Percentiles rank a stretch among this genome's conserved stretches.
Conservation (phyloP, 176 grass and related monocot genomes). For the Bolboschoenus planiculmis region DNA sequence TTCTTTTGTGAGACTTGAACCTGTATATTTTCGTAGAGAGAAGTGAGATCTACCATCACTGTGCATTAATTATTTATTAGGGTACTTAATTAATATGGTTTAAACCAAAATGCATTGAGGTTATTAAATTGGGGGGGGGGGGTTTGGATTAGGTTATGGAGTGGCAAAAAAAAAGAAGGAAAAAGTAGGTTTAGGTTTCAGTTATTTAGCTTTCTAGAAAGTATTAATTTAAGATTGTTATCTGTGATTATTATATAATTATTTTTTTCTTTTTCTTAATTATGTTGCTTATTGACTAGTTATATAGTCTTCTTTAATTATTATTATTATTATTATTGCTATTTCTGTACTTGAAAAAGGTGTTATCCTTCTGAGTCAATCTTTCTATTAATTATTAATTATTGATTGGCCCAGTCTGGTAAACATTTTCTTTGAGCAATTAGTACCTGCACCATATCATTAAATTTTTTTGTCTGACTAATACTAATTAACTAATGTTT, state of each 20-base stretch:
- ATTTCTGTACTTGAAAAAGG: not conserved
- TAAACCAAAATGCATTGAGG: not conserved
- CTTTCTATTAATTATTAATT: not conserved
- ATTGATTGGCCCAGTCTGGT: not conserved
- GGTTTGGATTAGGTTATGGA: no score
- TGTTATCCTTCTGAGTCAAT: not conserved
- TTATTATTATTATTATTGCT: not conserved
- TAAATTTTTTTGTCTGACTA: not conserved
- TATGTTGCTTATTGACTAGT: not conserved
- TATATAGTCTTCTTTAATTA: not conserved
- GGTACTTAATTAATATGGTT: not conserved
- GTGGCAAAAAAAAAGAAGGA: not conserved
- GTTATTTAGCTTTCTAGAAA: not conserved
- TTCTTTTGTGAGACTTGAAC: no score
- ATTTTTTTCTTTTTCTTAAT: not conserved
- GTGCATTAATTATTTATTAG: no score
- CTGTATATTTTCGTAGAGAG: no score
- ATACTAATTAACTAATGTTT: not conserved
- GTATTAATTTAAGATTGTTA: not conserved
- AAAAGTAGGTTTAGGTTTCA: not conserved
- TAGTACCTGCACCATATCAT: not conserved
- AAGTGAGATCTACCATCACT: no score
- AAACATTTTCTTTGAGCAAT: slow-evolving; percentile 6
- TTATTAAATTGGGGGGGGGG: no score
- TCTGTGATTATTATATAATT: not conserved